Evolutionary conservation across 2,329 filamentous ascomycete genomes (phyloP).

Genomic region (Aspergillus phoenicis): DNA sequence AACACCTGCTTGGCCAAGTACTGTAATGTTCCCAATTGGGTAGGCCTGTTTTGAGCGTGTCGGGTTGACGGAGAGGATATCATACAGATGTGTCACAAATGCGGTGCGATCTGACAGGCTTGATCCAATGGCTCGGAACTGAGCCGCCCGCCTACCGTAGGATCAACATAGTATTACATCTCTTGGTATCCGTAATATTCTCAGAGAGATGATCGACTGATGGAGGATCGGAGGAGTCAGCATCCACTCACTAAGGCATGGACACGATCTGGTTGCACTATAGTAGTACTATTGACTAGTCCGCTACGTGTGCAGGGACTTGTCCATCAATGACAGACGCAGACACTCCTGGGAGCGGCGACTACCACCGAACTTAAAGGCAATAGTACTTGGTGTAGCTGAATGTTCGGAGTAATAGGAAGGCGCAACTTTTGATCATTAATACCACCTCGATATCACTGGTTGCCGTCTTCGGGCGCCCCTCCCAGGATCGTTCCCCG

Average conservation of each 20-base stretch:
- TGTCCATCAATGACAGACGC: too few species aligned
- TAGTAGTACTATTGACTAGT: too few species aligned
- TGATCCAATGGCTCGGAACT: not conserved
- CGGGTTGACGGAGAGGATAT: not conserved
- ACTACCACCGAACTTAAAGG: too few species aligned
- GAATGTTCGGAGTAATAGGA: not conserved
- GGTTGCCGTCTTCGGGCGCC: not conserved
- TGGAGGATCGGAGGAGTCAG: not conserved
- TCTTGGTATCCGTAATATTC: not conserved
- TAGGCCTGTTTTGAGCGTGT: not conserved
- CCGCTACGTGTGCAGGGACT: too few species aligned
- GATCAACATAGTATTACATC: too few species aligned
- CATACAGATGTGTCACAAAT: conserved; percentile 1
- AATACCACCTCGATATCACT: not conserved
- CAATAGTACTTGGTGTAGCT: too few species aligned
- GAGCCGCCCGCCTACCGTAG: not conserved
- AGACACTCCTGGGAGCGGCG: too few species aligned
- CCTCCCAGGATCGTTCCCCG: not conserved
- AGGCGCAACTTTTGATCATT: not conserved
- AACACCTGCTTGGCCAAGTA: not conserved
- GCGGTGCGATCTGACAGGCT: not conserved
- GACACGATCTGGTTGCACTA: too few species aligned
- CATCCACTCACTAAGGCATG: not conserved
- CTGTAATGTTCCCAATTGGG: not conserved
- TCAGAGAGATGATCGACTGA: not conserved